Conservation (phyloP, 768 basidiomycete genomes). For the Auricularia sp. region DNA sequence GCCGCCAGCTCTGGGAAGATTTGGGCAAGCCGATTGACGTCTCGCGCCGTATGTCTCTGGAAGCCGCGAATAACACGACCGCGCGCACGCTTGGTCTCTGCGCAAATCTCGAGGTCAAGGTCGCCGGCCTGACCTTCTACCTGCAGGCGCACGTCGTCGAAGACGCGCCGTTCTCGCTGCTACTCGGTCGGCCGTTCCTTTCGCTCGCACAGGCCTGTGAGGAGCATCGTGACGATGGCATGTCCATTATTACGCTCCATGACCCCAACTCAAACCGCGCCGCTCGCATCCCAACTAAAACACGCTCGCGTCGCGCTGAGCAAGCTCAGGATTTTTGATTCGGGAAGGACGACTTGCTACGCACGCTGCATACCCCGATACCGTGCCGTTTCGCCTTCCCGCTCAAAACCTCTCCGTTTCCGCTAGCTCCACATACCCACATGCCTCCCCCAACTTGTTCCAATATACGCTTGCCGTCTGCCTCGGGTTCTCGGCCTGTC, state of each 20-base stretch:
- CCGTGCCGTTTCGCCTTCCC: neutral
- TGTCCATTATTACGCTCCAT: neutral
- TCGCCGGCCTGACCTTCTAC: neutral
- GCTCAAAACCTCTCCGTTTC: neutral
- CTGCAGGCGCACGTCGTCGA: conserved; percentile 11
- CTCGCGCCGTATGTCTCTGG: neutral
- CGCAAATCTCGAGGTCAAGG: conserved; percentile 4
- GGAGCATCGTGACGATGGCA: neutral
- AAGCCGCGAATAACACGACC: neutral
- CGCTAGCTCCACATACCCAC: neutral
- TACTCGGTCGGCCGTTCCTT: conserved; percentile 10
- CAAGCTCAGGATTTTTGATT: neutral
- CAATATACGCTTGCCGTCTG: neutral
- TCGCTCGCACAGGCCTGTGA: neutral
- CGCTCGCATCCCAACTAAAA: neutral
- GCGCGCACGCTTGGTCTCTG: neutral
- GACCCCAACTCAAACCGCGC: neutral
- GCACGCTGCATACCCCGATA: neutral
- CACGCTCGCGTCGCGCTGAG: neutral
- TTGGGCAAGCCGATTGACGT: neutral
- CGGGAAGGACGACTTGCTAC: neutral
- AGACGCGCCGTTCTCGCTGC: conserved; percentile 7
- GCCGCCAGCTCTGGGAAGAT: neutral
- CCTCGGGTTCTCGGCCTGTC: too few species aligned
- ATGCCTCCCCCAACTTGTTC: neutral